Base-by-base conservation (phyloP, 305 asterid species). In the Ajuga reptans region DNA sequence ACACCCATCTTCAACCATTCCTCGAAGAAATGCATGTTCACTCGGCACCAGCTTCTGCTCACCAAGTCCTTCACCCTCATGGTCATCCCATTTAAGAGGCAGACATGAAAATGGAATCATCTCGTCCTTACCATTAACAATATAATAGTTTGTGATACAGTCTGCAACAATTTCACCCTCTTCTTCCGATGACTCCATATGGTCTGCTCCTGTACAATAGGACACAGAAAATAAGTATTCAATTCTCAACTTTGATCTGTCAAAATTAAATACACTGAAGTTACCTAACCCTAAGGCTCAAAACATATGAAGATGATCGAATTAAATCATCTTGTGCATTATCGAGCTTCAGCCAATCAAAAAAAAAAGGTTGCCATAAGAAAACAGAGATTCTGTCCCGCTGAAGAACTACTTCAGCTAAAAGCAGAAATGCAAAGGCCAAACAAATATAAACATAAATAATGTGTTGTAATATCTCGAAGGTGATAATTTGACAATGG, bases 131-230 rank as follows among this genome's bases (percentile, higher is more conserved):
- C 45, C 29, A 66, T 80, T 72, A 39, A 75, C 81, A 42, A 89
- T 75, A 57, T 73, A 63, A 72, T 77, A 89, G 66, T 83, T 74
- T 0, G 77, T 75, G 39, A 85, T 80, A 12, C 75, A 43, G 45
- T 72, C 79, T 24, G 82, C 72, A 12, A 73, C 64, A 54, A 86
- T 80, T 71, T 89, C 96, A 56, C 91, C 91, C 68, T 86, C 96
- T 77, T 88, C 96, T 8, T 82, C 91, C 16, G 88, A 86, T 10
- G 80, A 77, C 18, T 73, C 79, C 92, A 86, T 86, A 33, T 33
- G 42, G 17, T 74, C 10, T 24, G 34, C 21, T 16, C 8, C 47
- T 57, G 34, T 46, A 31, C 7, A 14, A 5, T 10, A 39, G 8
- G 64, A 47, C 3, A 8, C 45, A 15, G 16, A 41, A 42, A 62